Conservation (phyloP, 2,329 filamentous ascomycete species). For the Exserohilum turcica region DNA sequence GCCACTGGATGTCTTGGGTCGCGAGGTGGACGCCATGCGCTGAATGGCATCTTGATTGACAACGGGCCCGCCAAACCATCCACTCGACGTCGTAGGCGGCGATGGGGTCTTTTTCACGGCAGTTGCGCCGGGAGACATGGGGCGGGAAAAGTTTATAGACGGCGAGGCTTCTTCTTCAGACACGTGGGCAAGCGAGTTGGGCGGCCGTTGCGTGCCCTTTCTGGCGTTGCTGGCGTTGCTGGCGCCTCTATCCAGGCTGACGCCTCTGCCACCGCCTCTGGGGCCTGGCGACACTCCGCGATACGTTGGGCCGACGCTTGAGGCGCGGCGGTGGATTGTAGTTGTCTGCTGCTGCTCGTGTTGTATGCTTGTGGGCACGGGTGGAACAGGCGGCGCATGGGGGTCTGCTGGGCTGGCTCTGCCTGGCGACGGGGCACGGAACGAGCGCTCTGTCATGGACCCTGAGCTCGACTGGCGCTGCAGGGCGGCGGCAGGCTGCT, state of each 20-base stretch:
- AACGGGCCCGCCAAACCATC: conserved; percentile 50
- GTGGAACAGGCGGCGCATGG: conserved; percentile 76
- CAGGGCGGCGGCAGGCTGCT: conserved; percentile 42
- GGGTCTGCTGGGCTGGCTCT: conserved; percentile 33
- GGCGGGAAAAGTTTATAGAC: conserved; percentile 61
- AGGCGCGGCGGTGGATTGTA: conserved; percentile 44
- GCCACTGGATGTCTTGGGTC: conserved; percentile 36
- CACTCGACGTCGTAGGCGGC: conserved; percentile 21
- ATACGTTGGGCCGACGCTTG: conserved; percentile 58
- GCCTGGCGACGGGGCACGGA: conserved; percentile 70
- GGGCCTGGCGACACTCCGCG: conserved; percentile 54
- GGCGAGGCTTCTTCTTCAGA: conserved; percentile 51
- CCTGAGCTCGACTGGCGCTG: conserved; percentile 65
- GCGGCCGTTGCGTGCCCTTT: conserved; percentile 35
- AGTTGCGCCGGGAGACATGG: conserved; percentile 51
- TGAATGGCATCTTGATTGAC: conserved; percentile 38
- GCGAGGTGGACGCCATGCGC: conserved; percentile 32
- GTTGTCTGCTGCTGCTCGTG: conserved; percentile 31
- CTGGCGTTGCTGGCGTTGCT: conserved; percentile 19
- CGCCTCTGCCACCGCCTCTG: conserved; percentile 44
- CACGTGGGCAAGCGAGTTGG: conserved; percentile 50
- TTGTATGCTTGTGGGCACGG: conserved; percentile 63
- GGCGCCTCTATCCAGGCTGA: conserved; percentile 49
- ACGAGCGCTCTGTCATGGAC: conserved; percentile 89
- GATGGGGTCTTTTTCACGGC: conserved; percentile 15